phyloP scores from a whole-genome alignment of 177 flowering plant genomes.

The Vitis hybrid region DNA sequence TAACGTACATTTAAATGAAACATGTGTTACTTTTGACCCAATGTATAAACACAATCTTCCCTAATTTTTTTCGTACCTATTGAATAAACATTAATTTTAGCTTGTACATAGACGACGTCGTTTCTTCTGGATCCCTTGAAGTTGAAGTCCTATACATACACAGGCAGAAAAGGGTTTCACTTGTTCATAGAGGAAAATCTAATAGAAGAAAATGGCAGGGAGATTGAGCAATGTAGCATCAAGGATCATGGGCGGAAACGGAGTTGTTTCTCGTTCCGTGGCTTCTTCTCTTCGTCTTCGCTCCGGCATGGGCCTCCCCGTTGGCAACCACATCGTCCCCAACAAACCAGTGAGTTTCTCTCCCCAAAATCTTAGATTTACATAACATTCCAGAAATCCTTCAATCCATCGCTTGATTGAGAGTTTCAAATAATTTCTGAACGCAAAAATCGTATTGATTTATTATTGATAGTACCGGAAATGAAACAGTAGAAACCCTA shows the following conservation, averaged over 20 bases:
- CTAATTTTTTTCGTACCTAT: too few species aligned
- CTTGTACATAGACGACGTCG: too few species aligned
- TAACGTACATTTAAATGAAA: too few species aligned
- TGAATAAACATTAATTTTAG: too few species aligned
- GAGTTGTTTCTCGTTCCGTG: constrained; percentile 66
- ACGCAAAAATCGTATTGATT: too few species aligned
- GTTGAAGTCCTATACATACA: not conserved
- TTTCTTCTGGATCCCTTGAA: not conserved
- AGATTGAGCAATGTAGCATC: constrained; percentile 76
- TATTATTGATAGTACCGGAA: too few species aligned
- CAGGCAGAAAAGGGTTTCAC: not conserved
- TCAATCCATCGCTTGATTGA: too few species aligned
- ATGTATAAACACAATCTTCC: too few species aligned
- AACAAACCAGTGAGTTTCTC: constrained; percentile 64
- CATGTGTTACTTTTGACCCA: too few species aligned
- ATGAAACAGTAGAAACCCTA: too few species aligned
- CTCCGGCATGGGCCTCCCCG: constrained; percentile 97
- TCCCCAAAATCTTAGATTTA: not conserved
- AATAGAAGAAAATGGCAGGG: constrained; percentile 61
- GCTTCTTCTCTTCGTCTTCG: constrained; percentile 81
- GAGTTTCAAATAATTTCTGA: not conserved
- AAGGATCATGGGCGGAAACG: constrained; percentile 78
- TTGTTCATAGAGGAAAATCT: too few species aligned
- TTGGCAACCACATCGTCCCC: constrained; percentile 92
- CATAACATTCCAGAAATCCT: too few species aligned